Conservation (phyloP, 2,329 filamentous ascomycete genomes). For the Pestalotiopsis sp. region DNA sequence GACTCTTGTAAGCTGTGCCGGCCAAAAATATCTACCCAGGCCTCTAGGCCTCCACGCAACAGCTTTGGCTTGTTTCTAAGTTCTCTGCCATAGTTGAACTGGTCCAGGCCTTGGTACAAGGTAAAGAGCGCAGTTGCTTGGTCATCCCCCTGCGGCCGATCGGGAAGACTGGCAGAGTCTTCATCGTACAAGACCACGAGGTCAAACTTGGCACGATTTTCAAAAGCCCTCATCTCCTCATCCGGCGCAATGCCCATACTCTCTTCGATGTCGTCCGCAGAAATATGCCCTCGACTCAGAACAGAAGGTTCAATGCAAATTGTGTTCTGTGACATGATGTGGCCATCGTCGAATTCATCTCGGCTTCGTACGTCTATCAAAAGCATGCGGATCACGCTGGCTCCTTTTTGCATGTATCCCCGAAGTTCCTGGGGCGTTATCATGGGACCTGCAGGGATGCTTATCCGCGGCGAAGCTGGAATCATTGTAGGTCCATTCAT, state of each 20-base stretch:
- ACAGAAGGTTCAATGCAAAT: constrained; percentile 88
- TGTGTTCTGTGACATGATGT: constrained; percentile 79
- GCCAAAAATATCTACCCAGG: constrained; percentile 85
- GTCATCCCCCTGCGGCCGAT: constrained; percentile 31
- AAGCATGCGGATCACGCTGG: constrained; percentile 63
- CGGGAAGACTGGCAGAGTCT: constrained; percentile 52
- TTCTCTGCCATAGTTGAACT: constrained; percentile 80
- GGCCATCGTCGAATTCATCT: constrained; percentile 81
- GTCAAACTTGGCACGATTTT: constrained; percentile 73
- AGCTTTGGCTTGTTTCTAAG: constrained; percentile 74
- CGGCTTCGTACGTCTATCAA: constrained; percentile 84
- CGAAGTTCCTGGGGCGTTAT: constrained; percentile 72
- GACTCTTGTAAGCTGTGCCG: constrained; percentile 57
- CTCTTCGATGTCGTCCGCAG: constrained; percentile 62
- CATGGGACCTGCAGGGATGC: constrained; percentile 53
- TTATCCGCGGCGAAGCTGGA: constrained; percentile 34
- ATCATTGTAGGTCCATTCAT: constrained; percentile 7
- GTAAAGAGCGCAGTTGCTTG: constrained; percentile 62
- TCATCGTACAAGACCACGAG: constrained; percentile 91
- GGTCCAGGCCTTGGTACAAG: constrained; percentile 75
- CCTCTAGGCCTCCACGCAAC: constrained; percentile 77
- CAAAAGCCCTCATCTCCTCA: constrained; percentile 76
- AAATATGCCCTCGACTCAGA: constrained; percentile 66
- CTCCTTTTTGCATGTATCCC: constrained; percentile 61
- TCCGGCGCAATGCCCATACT: constrained; percentile 70